A percentile compares a stretch with the other conserved stretches of the same genome.
Evolutionary conservation across 805 yeast genomes (phyloP).

Genomic region (Alloascoidea africana): DNA sequence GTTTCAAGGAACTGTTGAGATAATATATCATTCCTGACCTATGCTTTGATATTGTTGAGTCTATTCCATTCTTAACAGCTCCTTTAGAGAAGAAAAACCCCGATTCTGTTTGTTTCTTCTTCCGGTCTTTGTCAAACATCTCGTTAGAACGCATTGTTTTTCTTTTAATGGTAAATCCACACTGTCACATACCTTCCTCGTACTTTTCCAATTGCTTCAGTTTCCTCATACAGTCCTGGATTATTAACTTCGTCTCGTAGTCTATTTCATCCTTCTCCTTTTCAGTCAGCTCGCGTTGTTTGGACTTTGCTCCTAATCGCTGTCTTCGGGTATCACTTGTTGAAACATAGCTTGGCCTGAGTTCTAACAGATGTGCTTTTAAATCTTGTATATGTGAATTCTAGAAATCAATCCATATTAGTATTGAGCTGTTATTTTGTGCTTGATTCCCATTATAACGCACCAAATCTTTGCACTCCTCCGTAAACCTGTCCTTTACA

Average conservation of each 20-base stretch:
- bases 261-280: slow-evolving; percentile 22
- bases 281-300: too few species aligned
- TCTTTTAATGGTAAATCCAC: too few species aligned
- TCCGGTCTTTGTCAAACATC: slow-evolving; percentile 8
- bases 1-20: slow-evolving; percentile 16
- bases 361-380: slow-evolving; percentile 2
- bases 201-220: slow-evolving; percentile 13
- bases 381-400: slow-evolving; percentile 7
- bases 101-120: slow-evolving; percentile 9
- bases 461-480: not conserved
- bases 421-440: too few species aligned
- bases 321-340: slow-evolving; percentile 4
- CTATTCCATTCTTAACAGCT: slow-evolving; percentile 12
- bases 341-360: slow-evolving; percentile 8
- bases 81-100: slow-evolving; percentile 6
- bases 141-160: too few species aligned
- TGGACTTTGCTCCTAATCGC: slow-evolving; percentile 4
- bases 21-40: slow-evolving; percentile 21
- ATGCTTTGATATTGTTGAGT: slow-evolving; percentile 17
- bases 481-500: not conserved
- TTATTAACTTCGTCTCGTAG: slow-evolving; percentile 18
- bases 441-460: too few species aligned
- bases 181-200: not conserved
- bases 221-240: slow-evolving; percentile 18
- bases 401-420: too few species aligned